Evolutionary conservation across 2,329 filamentous ascomycete genomes (phyloP).

Genomic region (Dichotomopilus funicola): DNA sequence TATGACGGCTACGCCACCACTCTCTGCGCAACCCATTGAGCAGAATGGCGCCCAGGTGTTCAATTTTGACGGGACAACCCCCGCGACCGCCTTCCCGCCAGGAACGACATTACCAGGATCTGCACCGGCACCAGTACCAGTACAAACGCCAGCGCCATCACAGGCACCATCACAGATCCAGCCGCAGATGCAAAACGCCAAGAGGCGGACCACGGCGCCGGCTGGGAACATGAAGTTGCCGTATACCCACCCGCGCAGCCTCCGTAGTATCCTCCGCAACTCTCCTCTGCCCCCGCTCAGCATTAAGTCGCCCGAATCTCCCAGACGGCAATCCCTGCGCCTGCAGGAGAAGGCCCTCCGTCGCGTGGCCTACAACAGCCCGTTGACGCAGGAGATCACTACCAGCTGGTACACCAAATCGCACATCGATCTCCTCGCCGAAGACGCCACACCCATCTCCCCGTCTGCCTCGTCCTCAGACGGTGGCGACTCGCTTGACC

Average conservation of each 20-base stretch:
- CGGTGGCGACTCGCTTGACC: conserved; percentile 40
- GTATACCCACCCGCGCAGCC: conserved; percentile 51
- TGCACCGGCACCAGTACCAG: too few relatives aligned
- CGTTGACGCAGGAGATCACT: conserved; percentile 56
- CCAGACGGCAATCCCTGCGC: conserved; percentile 47
- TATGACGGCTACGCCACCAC: conserved; percentile 54
- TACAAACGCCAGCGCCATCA: too few relatives aligned
- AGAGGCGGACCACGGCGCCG: conserved; percentile 33
- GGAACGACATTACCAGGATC: neutral
- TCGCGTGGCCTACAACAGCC: conserved; percentile 56
- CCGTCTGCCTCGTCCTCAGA: conserved; percentile 32
- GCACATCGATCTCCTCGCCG: conserved; percentile 56
- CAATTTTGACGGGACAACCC: conserved; percentile 32
- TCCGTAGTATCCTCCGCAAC: conserved; percentile 61
- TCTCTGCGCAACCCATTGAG: conserved; percentile 49
- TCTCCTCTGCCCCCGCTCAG: conserved; percentile 53
- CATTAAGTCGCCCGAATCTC: conserved; percentile 45
- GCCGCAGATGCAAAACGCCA: conserved; percentile 32
- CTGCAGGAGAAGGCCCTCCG: conserved; percentile 49
- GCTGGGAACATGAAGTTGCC: conserved; percentile 36
- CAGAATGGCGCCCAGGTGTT: conserved; percentile 37
- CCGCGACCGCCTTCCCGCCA: conserved; percentile 4
- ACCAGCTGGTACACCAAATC: conserved; percentile 57
- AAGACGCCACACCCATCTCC: conserved; percentile 48
- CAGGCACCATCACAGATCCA: neutral